These are phyloP conservation scores for Spinacia oleracea DNA, from an alignment of 179 eudicot species.

Conservation along the genomic window DNA sequence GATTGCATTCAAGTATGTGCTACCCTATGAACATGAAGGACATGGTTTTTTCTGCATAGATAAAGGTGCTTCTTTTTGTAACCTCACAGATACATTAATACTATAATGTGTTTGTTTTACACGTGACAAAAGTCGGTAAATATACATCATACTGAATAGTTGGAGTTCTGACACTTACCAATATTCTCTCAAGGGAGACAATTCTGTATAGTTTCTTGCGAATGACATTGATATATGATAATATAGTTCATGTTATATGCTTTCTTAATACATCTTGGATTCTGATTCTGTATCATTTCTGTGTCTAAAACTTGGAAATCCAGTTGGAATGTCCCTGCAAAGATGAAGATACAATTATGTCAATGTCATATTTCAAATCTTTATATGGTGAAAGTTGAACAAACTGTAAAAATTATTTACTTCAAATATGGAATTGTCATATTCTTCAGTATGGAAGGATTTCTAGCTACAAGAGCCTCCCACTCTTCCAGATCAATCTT, in stretches of 20 bases:
- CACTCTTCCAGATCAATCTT: slow-evolving; percentile 48
- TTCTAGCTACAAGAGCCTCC: slow-evolving; percentile 21
- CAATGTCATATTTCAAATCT: background rate
- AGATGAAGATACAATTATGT: background rate
- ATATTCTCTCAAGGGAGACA: too few species aligned
- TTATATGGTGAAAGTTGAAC: background rate
- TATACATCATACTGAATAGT: background rate
- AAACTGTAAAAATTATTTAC: background rate
- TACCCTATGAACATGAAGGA: slow-evolving; percentile 75
- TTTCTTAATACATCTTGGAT: background rate
- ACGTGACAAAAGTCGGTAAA: background rate
- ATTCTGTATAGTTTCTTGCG: background rate
- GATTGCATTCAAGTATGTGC: slow-evolving; percentile 69
- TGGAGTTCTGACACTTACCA: background rate
- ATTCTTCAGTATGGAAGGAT: slow-evolving; percentile 26
- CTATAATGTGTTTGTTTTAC: background rate
- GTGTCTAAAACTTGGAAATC: slow-evolving; percentile 33
- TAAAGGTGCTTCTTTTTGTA: background rate
- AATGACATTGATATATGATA: background rate
- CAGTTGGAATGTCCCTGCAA: slow-evolving; percentile 30
- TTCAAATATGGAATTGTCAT: slow-evolving; percentile 31
- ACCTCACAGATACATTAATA: background rate
- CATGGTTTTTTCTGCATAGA: slow-evolving; percentile 32
- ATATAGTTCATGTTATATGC: background rate
- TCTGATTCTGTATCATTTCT: slow-evolving; percentile 17